Evolutionary conservation across 2,329 filamentous ascomycete species (phyloP), one percentile per base, ranked within the genome.

Genomic region (Diplocarpon rosae): DNA sequence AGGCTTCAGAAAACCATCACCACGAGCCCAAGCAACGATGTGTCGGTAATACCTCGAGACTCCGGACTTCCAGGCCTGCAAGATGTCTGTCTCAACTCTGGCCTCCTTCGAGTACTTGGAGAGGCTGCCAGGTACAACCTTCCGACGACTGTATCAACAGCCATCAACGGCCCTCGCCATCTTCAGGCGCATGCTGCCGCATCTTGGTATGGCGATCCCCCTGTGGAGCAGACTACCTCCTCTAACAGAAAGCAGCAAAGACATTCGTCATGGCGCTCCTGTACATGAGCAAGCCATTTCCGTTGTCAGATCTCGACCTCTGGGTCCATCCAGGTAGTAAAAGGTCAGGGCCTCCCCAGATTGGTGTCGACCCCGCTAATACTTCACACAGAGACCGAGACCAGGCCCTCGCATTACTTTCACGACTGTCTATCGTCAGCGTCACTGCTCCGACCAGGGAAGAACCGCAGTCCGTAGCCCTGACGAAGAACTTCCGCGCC

Each of bases 171-270:
- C 89, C 31, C 79, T 98, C 54, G 92, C 92, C 54, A 89, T 98
- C 59, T 96, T 96, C 64, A 80, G 92, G 55, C 89, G 92, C 68
- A 95, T 98, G 88, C 76, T 98, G 47, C 87, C 92, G 46, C 85
- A 93, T 60, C 69, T 96, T 50, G 87, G 85, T 89, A 71, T 13
- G 13, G 59, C 69, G 11, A 57, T 14, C 15, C n/a, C 16, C 34
- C 28, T 39, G n/a, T 43, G 35, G 43, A 5, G 24, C 35, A 40
- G 53, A 49, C 49, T 32, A 43, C 45, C 32, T n/a, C 1, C 13
- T 34, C 47, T 55, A 27, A 55, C 37, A 45, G 5, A 32, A 31
- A 16, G 27, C 57, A 86, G 90, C 92, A 56, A 96, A 98, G 72
- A 87, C 81, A 13, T 83, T 98, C 59, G 90, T 98, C 49, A 95